A percentile compares a stretch with the other conserved stretches of the same genome.
Conservation (phyloP, 768 basidiomycete genomes). For the Phallus indusiatus region DNA sequence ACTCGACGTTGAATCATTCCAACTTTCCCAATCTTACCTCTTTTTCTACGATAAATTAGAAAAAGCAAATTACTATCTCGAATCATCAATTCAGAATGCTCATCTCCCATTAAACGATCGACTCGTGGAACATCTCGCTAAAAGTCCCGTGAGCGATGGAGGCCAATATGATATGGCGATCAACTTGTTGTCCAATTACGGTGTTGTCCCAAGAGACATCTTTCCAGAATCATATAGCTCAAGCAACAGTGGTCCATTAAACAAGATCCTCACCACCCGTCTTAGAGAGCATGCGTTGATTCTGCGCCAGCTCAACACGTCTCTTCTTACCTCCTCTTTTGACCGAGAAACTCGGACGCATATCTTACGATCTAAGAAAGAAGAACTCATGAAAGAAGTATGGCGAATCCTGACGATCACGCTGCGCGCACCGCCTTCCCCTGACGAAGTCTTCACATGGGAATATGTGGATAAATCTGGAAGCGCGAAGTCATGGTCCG, state of each 20-base stretch:
- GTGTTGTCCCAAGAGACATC: conserved; percentile 72
- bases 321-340: conserved; percentile 37
- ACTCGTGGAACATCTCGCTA: conserved; percentile 65
- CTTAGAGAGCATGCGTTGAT: conserved; percentile 85
- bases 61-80: conserved; percentile 89
- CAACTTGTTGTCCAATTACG: conserved; percentile 67
- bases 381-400: conserved; percentile 72
- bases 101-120: conserved; percentile 76
- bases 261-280: conserved; percentile 77
- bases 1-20: conserved; percentile 78
- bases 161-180: conserved; percentile 94
- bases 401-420: conserved; percentile 79
- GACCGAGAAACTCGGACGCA: conserved; percentile 38
- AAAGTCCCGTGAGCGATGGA: conserved; percentile 78
- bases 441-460: conserved; percentile 68
- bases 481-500: conserved; percentile 54
- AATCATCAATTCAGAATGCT: conserved; percentile 73
- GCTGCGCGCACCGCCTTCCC: conserved; percentile 75
- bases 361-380: conserved; percentile 73
- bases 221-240: conserved; percentile 86
- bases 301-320: conserved; percentile 53
- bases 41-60: conserved; percentile 98
- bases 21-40: conserved; percentile 87
- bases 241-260: conserved; percentile 59
- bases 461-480: conserved; percentile 81